Percentiles rank a stretch among this genome's conserved stretches.
These are phyloP conservation scores for fission yeast (Schizosaccharomyces pombe) DNA, from an alignment of 805 yeast genomes.

Conservation along the genomic window DNA sequence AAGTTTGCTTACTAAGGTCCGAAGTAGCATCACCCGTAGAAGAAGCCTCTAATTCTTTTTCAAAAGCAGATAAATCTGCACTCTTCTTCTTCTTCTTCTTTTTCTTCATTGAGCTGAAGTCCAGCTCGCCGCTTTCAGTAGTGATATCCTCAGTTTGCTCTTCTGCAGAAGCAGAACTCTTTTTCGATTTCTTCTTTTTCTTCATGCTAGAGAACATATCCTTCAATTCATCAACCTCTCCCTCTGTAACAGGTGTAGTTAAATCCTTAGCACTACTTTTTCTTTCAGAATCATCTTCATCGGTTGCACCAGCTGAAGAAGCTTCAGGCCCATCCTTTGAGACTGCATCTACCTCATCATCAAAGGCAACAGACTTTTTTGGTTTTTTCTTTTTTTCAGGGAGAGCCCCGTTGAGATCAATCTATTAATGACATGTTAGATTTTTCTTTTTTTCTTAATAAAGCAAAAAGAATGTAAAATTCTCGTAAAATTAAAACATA, in stretches of 20 bases:
- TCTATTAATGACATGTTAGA: too few relatives aligned
- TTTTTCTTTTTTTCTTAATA: too few relatives aligned
- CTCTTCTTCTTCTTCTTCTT: constrained; percentile 60
- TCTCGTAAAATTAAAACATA: neutral
- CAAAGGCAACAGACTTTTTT: constrained; percentile 10
- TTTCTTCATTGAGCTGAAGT: constrained; percentile 28
- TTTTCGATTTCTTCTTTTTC: constrained; percentile 54
- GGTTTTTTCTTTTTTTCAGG: constrained; percentile 19
- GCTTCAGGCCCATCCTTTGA: neutral
- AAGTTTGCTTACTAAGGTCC: constrained; percentile 4
- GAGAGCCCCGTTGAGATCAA: constrained; percentile 10
- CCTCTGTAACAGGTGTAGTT: constrained; percentile 5
- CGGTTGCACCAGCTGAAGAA: constrained; percentile 8
- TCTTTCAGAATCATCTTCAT: constrained; percentile 6
- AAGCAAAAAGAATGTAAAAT: neutral
- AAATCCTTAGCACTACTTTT: constrained; percentile 5
- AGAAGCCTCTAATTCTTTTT: constrained; percentile 69
- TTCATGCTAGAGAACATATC: constrained; percentile 60
- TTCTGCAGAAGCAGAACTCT: constrained; percentile 11
- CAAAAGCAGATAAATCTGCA: constrained; percentile 55
- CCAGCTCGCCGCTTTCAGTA: constrained; percentile 9
- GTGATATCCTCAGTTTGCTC: constrained; percentile 6
- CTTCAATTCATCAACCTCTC: constrained; percentile 21
- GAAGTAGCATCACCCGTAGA: constrained; percentile 42
- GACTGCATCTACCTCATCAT: constrained; percentile 1